A percentile compares a stretch with the other conserved stretches of the same genome.
Evolutionary conservation across 2,329 filamentous ascomycete genomes (phyloP).

Genomic region (Neonectria hederae): DNA sequence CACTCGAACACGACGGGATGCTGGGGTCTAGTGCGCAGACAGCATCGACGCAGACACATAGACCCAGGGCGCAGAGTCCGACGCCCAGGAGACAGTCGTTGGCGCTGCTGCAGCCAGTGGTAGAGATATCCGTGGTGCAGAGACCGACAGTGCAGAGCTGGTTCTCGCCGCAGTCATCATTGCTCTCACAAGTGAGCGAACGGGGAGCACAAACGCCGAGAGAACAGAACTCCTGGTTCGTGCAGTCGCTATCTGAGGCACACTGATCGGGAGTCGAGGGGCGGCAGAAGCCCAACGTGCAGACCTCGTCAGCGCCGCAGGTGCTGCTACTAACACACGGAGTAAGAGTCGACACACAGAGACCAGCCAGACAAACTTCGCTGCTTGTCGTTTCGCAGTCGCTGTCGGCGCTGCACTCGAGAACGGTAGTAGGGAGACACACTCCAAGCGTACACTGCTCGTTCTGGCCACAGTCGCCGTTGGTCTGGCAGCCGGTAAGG

Average conservation of each 20-base stretch:
- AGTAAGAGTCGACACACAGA: constrained; percentile 15
- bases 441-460: constrained; percentile 4
- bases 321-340: background rate
- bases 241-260: constrained; percentile 2
- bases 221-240: constrained; percentile 10
- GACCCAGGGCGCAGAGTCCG: constrained; percentile 24
- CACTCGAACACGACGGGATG: constrained; percentile 10
- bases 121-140: constrained; percentile 9
- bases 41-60: constrained; percentile 24
- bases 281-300: constrained; percentile 11
- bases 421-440: constrained; percentile 2
- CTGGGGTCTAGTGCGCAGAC: constrained; percentile 9
- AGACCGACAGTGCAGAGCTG: constrained; percentile 13
- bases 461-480: constrained; percentile 2
- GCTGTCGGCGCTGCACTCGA: background rate
- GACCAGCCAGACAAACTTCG: constrained; percentile 12
- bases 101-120: constrained; percentile 3
- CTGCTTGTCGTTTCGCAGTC: constrained; percentile 2
- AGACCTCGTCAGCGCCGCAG: constrained; percentile 5
- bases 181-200: constrained; percentile 2
- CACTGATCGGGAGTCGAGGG: background rate
- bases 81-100: constrained; percentile 24
- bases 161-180: constrained; percentile 8
- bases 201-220: constrained; percentile 10
- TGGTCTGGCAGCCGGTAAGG: constrained; percentile 1